phyloP scores from a whole-genome alignment of 2,329 filamentous ascomycete species.

The Calycina herbarum region DNA sequence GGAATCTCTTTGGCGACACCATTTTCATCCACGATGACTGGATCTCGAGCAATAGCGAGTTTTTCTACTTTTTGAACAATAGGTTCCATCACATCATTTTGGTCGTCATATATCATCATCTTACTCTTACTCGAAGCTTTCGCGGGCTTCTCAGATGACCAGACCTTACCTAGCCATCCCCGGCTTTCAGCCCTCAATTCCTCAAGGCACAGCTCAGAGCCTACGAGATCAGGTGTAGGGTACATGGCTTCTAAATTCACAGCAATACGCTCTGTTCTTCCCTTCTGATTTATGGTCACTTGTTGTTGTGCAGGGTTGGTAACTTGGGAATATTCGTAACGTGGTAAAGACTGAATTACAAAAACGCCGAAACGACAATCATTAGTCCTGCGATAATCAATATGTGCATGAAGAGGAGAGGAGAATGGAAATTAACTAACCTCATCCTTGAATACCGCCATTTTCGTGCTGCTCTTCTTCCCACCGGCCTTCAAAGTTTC shows the following conservation, averaged over 20 bases:
- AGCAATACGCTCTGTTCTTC: constrained; percentile 82
- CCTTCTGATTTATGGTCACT: constrained; percentile 78
- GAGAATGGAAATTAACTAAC: constrained; percentile 60
- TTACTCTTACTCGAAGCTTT: constrained; percentile 7
- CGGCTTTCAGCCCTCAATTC: constrained; percentile 79
- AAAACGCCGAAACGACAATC: constrained; percentile 50
- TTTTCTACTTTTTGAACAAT: constrained; percentile 36
- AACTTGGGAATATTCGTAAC: constrained; percentile 55
- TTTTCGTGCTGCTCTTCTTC: constrained; percentile 77
- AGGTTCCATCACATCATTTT: constrained; percentile 25
- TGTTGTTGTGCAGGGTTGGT: constrained; percentile 72
- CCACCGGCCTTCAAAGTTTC: constrained; percentile 87
- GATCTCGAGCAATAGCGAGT: constrained; percentile 37
- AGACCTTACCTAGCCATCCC: constrained; percentile 64
- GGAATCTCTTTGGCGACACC: constrained; percentile 49
- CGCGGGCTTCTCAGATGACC: constrained; percentile 43
- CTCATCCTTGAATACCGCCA: constrained; percentile 93
- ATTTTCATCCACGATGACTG: constrained; percentile 58
- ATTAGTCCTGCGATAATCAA: constrained; percentile 99
- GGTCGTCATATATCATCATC: constrained; percentile 11
- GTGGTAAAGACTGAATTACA: constrained; percentile 61
- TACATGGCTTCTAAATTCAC: constrained; percentile 86
- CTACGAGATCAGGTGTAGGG: constrained; percentile 69
- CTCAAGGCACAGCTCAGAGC: constrained; percentile 84
- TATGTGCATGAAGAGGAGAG: constrained; percentile 52